These are phyloP conservation scores for Leptographium wingfieldii DNA, from an alignment of 2,329 filamentous ascomycete genomes.

Conservation along the genomic window DNA sequence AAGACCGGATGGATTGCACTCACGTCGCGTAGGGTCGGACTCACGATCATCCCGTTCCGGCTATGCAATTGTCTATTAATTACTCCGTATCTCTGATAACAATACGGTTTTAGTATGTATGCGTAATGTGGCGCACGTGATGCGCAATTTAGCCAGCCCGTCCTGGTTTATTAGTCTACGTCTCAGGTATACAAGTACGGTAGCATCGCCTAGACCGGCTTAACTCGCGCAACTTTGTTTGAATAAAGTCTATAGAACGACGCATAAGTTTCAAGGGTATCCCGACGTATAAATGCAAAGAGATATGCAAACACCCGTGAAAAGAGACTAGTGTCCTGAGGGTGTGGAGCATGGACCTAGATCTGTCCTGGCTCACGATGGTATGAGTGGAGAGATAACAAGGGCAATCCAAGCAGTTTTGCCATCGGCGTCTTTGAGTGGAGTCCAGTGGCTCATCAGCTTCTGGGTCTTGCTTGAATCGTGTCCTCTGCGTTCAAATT, in stretches of 20 bases:
- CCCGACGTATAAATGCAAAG: not conserved
- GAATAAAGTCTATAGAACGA: no score
- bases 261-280: not conserved
- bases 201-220: no score
- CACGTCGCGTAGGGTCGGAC: no score
- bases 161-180: no score
- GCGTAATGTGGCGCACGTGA: no score
- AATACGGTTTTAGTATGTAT: not conserved
- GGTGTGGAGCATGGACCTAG: not conserved
- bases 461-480: conserved; percentile 2
- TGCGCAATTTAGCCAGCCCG: no score
- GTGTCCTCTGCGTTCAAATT: not conserved
- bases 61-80: no score
- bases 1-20: no score
- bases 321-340: not conserved
- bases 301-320: not conserved
- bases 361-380: not conserved
- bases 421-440: conserved; percentile 21
- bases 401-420: conserved; percentile 21
- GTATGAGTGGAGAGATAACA: conserved; percentile 16
- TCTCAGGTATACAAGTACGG: no score
- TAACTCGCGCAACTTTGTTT: no score
- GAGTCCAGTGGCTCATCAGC: conserved; percentile 23
- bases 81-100: not conserved
- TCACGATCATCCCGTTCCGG: not conserved